phyloP scores from a whole-genome alignment of 2,329 filamentous ascomycete species.

The Aspergillus thermomutatus region DNA sequence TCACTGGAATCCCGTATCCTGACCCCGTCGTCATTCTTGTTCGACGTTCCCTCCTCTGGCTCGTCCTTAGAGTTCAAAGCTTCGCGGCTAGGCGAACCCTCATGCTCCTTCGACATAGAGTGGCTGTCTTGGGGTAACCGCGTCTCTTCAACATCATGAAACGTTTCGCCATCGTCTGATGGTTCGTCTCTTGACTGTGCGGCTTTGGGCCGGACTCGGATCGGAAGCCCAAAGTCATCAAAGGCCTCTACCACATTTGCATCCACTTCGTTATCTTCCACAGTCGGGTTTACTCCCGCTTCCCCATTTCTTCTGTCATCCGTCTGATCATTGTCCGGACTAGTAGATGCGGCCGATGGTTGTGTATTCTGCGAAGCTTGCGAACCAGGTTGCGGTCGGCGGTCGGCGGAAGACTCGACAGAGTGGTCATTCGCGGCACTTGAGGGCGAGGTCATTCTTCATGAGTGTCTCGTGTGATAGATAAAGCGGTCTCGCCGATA shows the following conservation, averaged over 20 bases:
- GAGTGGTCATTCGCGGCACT: constrained; percentile 25
- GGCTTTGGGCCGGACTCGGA: constrained; percentile 24
- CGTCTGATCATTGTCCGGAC: constrained; percentile 6
- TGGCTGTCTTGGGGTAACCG: background rate
- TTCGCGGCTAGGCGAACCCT: background rate
- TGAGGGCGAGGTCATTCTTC: constrained; percentile 32
- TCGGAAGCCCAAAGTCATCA: constrained; percentile 41
- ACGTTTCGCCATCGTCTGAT: constrained; percentile 14
- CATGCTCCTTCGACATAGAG: background rate
- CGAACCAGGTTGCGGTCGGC: constrained; percentile 3
- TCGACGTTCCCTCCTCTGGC: background rate
- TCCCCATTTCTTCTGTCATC: constrained; percentile 12
- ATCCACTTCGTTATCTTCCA: constrained; percentile 3
- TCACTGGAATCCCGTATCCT: background rate
- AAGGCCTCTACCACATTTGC: constrained; percentile 20
- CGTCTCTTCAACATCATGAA: constrained; percentile 19
- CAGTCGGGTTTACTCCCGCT: constrained; percentile 10
- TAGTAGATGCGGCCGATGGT: constrained; percentile 9
- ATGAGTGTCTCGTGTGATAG: constrained; percentile 9
- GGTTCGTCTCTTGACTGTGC: constrained; percentile 13
- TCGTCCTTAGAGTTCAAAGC: background rate
- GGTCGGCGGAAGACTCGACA: constrained; percentile 21
- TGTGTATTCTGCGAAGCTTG: constrained; percentile 11
- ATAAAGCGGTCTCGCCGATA: background rate
- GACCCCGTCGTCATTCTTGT: background rate